Evolutionary conservation across 2,329 filamentous ascomycete genomes (phyloP), one percentile per base, ranked within the genome.

Genomic region (Gyromitra esculenta): DNA sequence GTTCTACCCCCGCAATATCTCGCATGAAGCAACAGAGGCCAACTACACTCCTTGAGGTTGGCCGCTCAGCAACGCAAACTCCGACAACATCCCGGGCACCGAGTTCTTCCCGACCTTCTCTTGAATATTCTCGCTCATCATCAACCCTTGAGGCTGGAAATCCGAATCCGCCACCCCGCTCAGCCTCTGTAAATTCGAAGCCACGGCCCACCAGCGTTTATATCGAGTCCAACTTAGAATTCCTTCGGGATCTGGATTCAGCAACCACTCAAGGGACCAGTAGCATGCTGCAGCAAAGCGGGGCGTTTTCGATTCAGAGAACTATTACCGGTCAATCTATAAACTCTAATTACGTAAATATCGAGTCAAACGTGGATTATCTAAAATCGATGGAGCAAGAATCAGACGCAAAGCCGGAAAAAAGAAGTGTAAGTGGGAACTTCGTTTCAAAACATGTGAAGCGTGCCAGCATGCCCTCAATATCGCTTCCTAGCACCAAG

Each of bases 321-420:
- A 84, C 41, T 81, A 64, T 79, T 76, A 72, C 79, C 3, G 81
- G 82, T 21, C 75, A 80, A 57, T 83, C 79, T 45, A 77, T 79
- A 52, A 74, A 66, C 43, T 80, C 79, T 57, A 75, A 78, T 65
- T 80, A 79, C 25, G 79, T 87, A 86, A 64, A 90, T 74, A 92
- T 96, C 78, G 85, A 90, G 76, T 94, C 92, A 1, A 93, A 96
- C 80, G 89, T 97, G 25, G 93, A 96, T 56, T 96, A 93, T 81
- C 85, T 97, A 18, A 90, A 92, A 52, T 90, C 89, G 1, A 90
- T 92, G 84, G 93, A 97, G 81, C 86, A 86, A 48, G 86, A 87
- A 77, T 87, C 80, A 87, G 85, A 89, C 76, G 84, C 86, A 1
- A 89, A 89, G 64, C 84, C 86, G 59, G 88, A 89, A 81, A 87